Evolutionary conservation across 768 basidiomycete species (phyloP), one percentile per base, ranked within the genome.

Genomic region (Hemileccinum impolitum): DNA sequence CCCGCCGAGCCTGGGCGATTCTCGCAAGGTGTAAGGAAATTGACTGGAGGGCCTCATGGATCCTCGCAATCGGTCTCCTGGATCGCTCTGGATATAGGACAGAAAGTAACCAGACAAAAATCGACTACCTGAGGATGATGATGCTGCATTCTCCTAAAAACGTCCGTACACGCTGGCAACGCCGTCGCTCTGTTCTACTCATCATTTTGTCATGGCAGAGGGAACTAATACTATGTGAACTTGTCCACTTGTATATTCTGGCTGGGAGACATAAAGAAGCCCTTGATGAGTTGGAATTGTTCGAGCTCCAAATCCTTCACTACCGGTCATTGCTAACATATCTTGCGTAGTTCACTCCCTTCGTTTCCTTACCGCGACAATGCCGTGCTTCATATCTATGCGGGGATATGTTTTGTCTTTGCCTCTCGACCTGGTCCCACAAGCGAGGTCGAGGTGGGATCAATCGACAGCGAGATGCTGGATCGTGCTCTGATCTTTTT

Each of bases 291-390:
- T 70, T 95, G 12, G 90, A 94, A 62, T 75, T 94, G 90, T 93
- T 68, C 55, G 80, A 67, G 15, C 38, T 42, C 47, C 41, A 50
- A 40, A 35, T 39, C 19, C 44, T 50, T 39, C 43, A 39, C 38
- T 35, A 18, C 18, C 23, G 12, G 4, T 35, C 17, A 9, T 40
- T 8, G 39, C 39, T 54, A n/a, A 53, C 19, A 43, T 39, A 39
- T 43, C 51, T 46, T 8, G 31, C 34, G 23, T 54, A 92, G 92
- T 21, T 94, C 90, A 64, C 76, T 95, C 6, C 89, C 91, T 1
- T 87, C 90, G 3, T 86, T 88, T 63, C 94, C 94, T 2, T 95
- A 84, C 70, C 85, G 84, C 61, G 87, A 91, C 56, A 89, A 90
- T 54, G 77, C 86, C 2, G 70, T 82, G 7, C 72, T 95, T 25